Percentiles rank a stretch among this genome's conserved stretches.
phyloP scores from a whole-genome alignment of 352 stramenopile genomes.

The Nothophytophthora sp. region DNA sequence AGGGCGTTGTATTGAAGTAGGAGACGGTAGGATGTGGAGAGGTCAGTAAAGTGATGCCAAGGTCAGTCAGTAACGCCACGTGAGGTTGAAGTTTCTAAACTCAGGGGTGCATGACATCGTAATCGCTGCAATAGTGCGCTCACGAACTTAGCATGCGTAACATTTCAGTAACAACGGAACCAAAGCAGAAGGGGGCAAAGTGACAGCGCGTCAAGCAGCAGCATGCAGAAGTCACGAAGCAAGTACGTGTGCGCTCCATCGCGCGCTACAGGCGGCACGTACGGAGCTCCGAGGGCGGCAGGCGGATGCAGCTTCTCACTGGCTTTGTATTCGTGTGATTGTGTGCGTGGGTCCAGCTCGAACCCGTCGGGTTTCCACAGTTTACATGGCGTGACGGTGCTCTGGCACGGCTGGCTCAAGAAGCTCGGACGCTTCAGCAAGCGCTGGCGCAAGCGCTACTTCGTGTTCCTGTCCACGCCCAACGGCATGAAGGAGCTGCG shows the following conservation, averaged over 20 bases:
- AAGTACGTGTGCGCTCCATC: constrained; percentile 31
- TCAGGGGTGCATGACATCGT: not conserved
- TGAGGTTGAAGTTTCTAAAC: too few relatives aligned
- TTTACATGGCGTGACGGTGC: constrained; percentile 59
- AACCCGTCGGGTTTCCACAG: constrained; percentile 51
- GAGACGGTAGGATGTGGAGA: too few relatives aligned
- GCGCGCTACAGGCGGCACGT: not conserved
- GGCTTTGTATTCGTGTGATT: constrained; percentile 4
- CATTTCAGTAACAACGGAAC: too few relatives aligned
- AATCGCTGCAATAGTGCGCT: constrained; percentile 14
- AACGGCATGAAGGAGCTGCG: constrained; percentile 77
- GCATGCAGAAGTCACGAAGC: constrained; percentile 53
- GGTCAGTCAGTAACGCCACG: too few relatives aligned
- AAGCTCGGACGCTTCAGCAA: constrained; percentile 85
- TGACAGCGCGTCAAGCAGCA: constrained; percentile 1
- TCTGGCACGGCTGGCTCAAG: constrained; percentile 87
- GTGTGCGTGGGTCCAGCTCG: constrained; percentile 27
- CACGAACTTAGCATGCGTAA: constrained; percentile 1
- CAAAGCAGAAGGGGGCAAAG: not conserved
- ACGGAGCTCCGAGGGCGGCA: not conserved
- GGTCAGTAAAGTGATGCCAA: too few relatives aligned
- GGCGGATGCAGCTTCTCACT: not conserved
- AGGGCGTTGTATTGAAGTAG: too few relatives aligned
- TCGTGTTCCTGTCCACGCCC: constrained; percentile 68
- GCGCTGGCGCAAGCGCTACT: constrained; percentile 77